Evolutionary conservation across 2,329 filamentous ascomycete genomes (phyloP).

Genomic region (Reticulascus tulasneorum): DNA sequence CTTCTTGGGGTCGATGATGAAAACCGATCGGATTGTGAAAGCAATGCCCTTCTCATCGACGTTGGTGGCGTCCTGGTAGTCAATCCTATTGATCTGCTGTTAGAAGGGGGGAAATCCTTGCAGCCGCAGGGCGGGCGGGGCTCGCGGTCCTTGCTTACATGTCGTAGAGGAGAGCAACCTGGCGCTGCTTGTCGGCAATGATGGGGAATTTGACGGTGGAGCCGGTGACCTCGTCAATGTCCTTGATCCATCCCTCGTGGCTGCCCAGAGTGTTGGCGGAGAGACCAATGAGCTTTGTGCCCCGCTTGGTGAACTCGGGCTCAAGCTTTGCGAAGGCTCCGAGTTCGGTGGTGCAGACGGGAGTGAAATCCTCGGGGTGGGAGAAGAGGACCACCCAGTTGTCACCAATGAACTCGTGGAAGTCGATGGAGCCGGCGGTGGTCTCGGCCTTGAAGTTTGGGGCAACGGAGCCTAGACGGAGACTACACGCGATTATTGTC

Average conservation of each 20-base stretch:
- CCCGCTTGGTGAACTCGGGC: conserved; percentile 80
- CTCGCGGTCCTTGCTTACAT: too few species aligned
- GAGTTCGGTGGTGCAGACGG: conserved; percentile 93
- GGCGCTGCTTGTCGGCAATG: conserved; percentile 74
- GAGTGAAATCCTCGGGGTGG: conserved; percentile 87
- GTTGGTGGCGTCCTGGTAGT: conserved; percentile 78
- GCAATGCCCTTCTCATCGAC: conserved; percentile 79
- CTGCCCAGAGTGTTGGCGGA: conserved; percentile 80
- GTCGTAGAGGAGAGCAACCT: conserved; percentile 73
- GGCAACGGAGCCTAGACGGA: conserved; percentile 63
- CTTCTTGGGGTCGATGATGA: conserved; percentile 91
- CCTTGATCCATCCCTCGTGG: conserved; percentile 86
- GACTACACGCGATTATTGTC: conserved; percentile 30
- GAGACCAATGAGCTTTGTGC: conserved; percentile 87
- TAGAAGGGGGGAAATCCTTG: conserved; percentile 23
- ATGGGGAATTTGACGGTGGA: conserved; percentile 72
- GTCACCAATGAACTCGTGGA: conserved; percentile 76
- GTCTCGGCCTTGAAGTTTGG: conserved; percentile 84
- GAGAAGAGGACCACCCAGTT: conserved; percentile 82
- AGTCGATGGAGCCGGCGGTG: conserved; percentile 72
- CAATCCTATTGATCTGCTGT: conserved; percentile 48
- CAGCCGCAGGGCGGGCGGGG: too few species aligned
- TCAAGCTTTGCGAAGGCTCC: conserved; percentile 88
- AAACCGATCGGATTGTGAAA: conserved; percentile 92
- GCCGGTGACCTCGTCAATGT: conserved; percentile 76